Evolutionary conservation across 2,329 filamentous ascomycete genomes (phyloP), one percentile per base, ranked within the genome.

Genomic region (Pseudogymnoascus verrucosus): DNA sequence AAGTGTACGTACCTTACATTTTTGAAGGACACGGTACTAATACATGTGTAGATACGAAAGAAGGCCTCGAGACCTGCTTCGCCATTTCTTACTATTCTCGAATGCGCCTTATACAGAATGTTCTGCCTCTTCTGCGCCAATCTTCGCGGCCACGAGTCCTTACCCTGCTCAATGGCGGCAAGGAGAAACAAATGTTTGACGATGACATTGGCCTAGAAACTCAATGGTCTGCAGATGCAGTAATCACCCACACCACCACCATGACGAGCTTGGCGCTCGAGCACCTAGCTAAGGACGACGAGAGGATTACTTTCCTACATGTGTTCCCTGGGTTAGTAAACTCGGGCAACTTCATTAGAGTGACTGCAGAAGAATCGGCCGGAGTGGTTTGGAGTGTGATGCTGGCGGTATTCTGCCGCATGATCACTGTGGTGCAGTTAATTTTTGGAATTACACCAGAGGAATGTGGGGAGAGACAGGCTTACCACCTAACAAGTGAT

Each of bases 11-110:
- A 57, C 12, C 12, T 34, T 57, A 4, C 6, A 12, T 2, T 12
- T 16, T 34, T 57, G 71, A 73, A 40, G 23, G 5, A 19, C 11
- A 14, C 8, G 3, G 23, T 4, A 62, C 51, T 63, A 21, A 82
- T 10, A 54, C 21, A 21, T 21, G 2, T 21, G n/a, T 34, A 74
- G 84, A 86, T 65, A 86, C 84, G 0, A 61, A 74, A 0, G 86
- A 89, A 72, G 83, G 82, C 2, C 75, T 89, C 1, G 78, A 84
- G 61, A 75, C 78, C 28, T 77, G 79, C 34, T 77, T 79, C 23
- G 76, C 80, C 6, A 76, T 87, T 14, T 76, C 77, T 10, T 83
- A 83, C 72, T 87, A 88, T 73, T 76, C 81, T 1, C 84, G 85
- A 11, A 77, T 82, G 62, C 82, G 82, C 51, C 82, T 87, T 69